These are phyloP conservation scores for Polytrichum commune DNA, from an alignment of 225 moss, liverwort and hornwort genomes.

Conservation along the genomic window DNA sequence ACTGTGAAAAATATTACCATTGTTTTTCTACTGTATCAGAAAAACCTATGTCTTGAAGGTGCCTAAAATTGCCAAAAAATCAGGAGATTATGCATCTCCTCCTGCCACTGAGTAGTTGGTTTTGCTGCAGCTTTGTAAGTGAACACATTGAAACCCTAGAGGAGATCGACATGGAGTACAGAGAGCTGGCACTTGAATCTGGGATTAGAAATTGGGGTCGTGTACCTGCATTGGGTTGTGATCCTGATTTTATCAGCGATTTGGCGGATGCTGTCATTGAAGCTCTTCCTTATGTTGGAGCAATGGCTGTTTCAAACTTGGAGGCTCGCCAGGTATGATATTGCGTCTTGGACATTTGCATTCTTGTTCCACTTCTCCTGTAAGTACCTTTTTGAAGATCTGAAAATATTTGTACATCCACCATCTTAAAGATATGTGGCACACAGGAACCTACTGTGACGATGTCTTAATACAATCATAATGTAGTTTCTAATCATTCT, in stretches of 20 bases:
- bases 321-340: constrained; percentile 88
- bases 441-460: too few species aligned
- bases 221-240: constrained; percentile 82
- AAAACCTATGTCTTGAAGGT: not conserved
- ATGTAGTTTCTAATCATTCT: too few species aligned
- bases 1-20: not conserved
- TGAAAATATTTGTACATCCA: too few species aligned
- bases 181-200: constrained; percentile 85
- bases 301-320: constrained; percentile 92
- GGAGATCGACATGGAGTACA: constrained; percentile 99
- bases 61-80: not conserved
- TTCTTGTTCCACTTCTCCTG: not conserved
- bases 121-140: constrained; percentile 80
- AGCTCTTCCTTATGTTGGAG: constrained; percentile 94
- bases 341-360: not conserved
- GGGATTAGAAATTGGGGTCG: constrained; percentile 98
- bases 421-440: too few species aligned
- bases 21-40: not conserved
- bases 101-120: constrained; percentile 1
- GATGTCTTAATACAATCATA: too few species aligned
- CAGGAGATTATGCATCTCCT: constrained; percentile 4
- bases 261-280: constrained; percentile 95
- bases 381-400: too few species aligned
- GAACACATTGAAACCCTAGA: constrained; percentile 98
- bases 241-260: constrained; percentile 84